Evolutionary conservation across 805 yeast genomes (phyloP), one percentile per base, ranked within the genome.

Genomic region (Kodamaea sagamina): DNA sequence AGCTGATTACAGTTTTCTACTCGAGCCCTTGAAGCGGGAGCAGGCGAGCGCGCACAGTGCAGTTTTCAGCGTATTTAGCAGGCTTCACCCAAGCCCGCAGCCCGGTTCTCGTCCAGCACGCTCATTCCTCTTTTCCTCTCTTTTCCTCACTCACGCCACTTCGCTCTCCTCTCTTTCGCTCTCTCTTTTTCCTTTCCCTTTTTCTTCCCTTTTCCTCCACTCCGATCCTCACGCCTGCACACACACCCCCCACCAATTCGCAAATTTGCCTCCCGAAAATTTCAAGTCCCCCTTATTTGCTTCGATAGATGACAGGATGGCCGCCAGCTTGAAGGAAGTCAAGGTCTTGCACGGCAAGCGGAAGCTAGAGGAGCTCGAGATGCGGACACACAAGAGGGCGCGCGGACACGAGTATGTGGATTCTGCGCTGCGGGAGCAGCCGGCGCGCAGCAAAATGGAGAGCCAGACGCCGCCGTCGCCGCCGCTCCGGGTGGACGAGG

Each of bases 321-420:
- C 68, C 18, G 69, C 69, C 35, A 58, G 59, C 40, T 54, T 63
- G 40, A 47, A 58, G 25, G 68, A 62, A 24, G 51, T 61, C 39
- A 65, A 34, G 44, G 35, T 39, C 8, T 24, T 16, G 17, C 27
- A 21, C 31, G 12, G 22, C 13, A 41, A 67, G 51, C 59, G 72
- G 46, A 68, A 65, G 48, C 41, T 51, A 38, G 57, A 55, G 51
- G 70, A 65, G 45, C 55, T 63, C 44, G 73, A 64, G 45, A 63
- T 68, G 46, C 65, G 72, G 39, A 59, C 48, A 38, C 52, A 32
- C 27, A 41, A 41, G 39, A 24, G 32, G 8, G 24, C 24, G 45
- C 65, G 72, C 39, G 58, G 48, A 37, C 52, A 25, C 27, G 32
- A 41, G 39, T 22, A 22, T 6, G 26, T 21, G 29, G 37, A 16